Base-by-base conservation (phyloP, 1,284 basidiomycete species). In the Mycosarcoma maydis region DNA sequence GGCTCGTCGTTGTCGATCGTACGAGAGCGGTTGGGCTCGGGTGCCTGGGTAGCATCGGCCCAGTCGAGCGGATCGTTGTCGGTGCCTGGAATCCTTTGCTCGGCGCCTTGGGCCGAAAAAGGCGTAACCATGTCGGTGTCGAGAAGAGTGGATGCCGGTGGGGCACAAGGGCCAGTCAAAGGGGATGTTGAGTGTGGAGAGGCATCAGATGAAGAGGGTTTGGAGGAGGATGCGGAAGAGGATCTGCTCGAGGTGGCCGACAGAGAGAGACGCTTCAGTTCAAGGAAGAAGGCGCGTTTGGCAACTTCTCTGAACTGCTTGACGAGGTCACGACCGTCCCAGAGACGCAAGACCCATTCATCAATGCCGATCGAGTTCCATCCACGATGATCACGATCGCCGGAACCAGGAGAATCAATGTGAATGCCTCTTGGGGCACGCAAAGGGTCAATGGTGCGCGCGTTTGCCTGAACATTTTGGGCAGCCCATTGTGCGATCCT, bases 341-440 rank as follows among this genome's bases (percentile, higher is more conserved):
- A 70, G 24, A 70, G 60, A n/a, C 71, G 41, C 6, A 73, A 49
- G 22, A 73, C 50, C 71, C 71, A 73, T 23, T 73, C 71, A 20
- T 73, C 71, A 9, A 73, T 36, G 38, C 71, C 71, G 47, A 73
- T 73, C 40, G 53, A 67, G 36, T 70, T 59, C 56, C 60, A 70
- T 6, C 60, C 53, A 17, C 60, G 51, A 20, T 49, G 26, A 19
- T 65, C 67, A 9, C 52, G 60, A 33, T 70, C 67, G 7, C 67
- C 67, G 2, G 59, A 66, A 45, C 71, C 71, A 2, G 71, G 61
- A 1, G 71, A 34, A 44, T 73, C 71, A 16, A 65, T 64, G 46
- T 70, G 67, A 14, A 70, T 70, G 30, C 67, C 67, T 27, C 67
- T 43, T 33, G 67, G 60, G 9, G 60, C 67, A 20, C 67, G 60